phyloP scores from a whole-genome alignment of 2,329 filamentous ascomycete genomes.

The Botrytis pseudocinerea region DNA sequence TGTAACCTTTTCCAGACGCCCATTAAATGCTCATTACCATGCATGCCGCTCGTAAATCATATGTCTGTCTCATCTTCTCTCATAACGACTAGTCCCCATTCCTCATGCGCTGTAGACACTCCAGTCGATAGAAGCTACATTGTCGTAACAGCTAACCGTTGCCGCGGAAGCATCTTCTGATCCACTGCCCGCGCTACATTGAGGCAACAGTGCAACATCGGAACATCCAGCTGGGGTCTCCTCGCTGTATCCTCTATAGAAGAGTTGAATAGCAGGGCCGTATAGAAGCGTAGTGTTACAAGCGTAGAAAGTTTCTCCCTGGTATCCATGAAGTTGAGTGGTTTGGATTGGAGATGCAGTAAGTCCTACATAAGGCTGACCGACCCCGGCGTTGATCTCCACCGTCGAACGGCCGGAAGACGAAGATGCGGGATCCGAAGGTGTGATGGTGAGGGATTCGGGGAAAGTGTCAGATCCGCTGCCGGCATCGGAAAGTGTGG shows the following conservation, averaged over 20 bases:
- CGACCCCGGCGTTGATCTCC: slow-evolving; percentile 43
- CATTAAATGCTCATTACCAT: neutral
- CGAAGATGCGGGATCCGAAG: slow-evolving; percentile 30
- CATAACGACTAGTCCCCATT: fast-evolving
- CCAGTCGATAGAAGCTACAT: slow-evolving; percentile 46
- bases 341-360: slow-evolving; percentile 43
- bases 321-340: slow-evolving; percentile 34
- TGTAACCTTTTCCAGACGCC: neutral
- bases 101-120: slow-evolving; percentile 35
- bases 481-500: slow-evolving; percentile 47
- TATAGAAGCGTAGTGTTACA: slow-evolving; percentile 48
- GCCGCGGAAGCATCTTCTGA: slow-evolving; percentile 46
- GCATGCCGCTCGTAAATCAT: slow-evolving; percentile 9
- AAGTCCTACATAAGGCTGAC: slow-evolving; percentile 43
- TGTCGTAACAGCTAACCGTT: slow-evolving; percentile 45
- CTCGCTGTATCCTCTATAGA: slow-evolving; percentile 44
- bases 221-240: slow-evolving; percentile 46
- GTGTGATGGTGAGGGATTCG: slow-evolving; percentile 44
- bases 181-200: slow-evolving; percentile 45
- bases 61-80: neutral
- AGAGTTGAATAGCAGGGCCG: slow-evolving; percentile 43
- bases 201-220: slow-evolving; percentile 47
- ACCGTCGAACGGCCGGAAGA: slow-evolving; percentile 37
- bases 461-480: slow-evolving; percentile 36
- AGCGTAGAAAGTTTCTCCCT: slow-evolving; percentile 44